Base-by-base conservation (phyloP, 768 basidiomycete species). In the Pulveroboletus frians region DNA sequence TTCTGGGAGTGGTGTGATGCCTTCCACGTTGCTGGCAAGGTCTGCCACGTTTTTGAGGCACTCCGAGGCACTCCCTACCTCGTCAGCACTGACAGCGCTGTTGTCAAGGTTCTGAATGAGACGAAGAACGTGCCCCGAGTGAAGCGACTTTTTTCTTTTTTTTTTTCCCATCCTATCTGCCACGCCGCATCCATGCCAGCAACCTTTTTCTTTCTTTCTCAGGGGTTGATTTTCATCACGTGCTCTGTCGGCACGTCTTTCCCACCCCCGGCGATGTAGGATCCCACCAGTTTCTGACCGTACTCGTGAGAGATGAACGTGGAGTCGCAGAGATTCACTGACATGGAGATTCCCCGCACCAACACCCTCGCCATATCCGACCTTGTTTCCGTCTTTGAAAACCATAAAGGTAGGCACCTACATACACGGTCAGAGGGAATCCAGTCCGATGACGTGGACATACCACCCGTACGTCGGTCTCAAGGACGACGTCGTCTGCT, bases 401-500 rank as follows among this genome's bases (percentile, higher is more conserved):
- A 66, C 62, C 60, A 66, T 59, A 21, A 59, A 51, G 2, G 63
- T 64, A 7, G 63, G 63, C 8, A 64, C 46, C 63, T 64, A 6
- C n/a, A 10, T 27, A 23, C 35, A 8, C 17, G 10, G 38, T 38
- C 3, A 21, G 15, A 6, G 34, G 9, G 20, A 21, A 11, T 1
- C 37, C 9, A 21, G 4, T 50, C 21, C 15, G 36, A 7, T 43
- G 1, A 35, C 30, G 39, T 45, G 34, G 26, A 50, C 83, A 32
- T 62, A 85, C 85, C 45, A 81, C 82, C 50, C 78, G 73, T 49
- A 87, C 70, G 35, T 77, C 78, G 43, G 76, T 79, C 65, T 85
- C 82, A 50, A 78, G 65, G 1, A 77, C 61, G 43, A 86, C 77
- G 0, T 76, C 73, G 4, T 60, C 51, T 45, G 77, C 76, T 32